Evolutionary conservation across 805 yeast genomes (phyloP), one percentile per base, ranked within the genome.

Genomic region (Kodamaea kaohsiungensis): DNA sequence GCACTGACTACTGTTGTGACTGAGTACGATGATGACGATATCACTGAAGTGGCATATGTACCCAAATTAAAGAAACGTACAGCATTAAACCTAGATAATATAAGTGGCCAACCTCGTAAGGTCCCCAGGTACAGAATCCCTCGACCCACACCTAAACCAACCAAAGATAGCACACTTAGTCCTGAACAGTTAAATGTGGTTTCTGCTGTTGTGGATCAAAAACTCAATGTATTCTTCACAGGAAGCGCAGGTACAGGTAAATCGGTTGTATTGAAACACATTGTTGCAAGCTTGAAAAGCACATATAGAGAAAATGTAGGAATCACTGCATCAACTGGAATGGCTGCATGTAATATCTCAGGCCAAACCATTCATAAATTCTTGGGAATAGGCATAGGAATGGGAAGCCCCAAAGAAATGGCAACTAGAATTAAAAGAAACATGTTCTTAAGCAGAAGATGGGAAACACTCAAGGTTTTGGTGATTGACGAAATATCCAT

Each of bases 401-500:
- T 71, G 46, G 89, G 80, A 7, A 61, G 76, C 1, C 79, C 71
- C 0, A 72, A 72, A 0, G 68, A 69, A 13, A 67, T 90, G 43
- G 74, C 81, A 1, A 70, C 75, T 9, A 76, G 70, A 54, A 80
- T 89, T 13, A 73, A 75, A 42, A 77, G 73, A 47, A 83, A 80
- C 53, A 65, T 75, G 46, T 70, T 73, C 15, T 64, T 76, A 1
- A 57, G 65, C 16, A 73, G 72, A 18, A 77, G 85, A 37, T 95
- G 98, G 98, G 76, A 70, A 53, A 71, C 71, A 4, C 77, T 88
- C 1, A 80, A 80, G 60, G 96, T 89, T 0, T 76, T 95, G 25
- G 84, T 95, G 51, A 81, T 95, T 55, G 99, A 95, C 72, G 99
- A 95, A 70, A 81, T 95, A 2, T 92, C 98, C 0, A 95, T 95